phyloP scores from a whole-genome alignment of 805 yeast species.

The Schwanniomyces vanrijiae region DNA sequence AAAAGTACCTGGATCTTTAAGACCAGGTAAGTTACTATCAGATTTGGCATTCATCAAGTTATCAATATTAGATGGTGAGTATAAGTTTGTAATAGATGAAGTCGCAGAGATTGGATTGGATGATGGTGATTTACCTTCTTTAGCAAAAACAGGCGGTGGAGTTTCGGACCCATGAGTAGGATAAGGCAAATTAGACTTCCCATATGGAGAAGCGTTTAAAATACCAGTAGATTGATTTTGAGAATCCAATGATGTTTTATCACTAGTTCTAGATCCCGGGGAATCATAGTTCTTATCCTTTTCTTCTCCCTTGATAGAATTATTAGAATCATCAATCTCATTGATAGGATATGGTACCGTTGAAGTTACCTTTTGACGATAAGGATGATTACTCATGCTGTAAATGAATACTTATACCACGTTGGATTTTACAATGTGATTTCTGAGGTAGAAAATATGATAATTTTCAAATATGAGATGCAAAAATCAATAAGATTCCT shows the following conservation, averaged over 20 bases:
- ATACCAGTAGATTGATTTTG: background rate
- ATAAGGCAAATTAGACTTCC: slow-evolving; percentile 9
- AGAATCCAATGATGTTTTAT: background rate
- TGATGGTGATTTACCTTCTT: slow-evolving; percentile 20
- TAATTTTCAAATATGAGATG: background rate
- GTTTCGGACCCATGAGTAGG: slow-evolving; percentile 20
- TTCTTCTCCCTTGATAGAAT: background rate
- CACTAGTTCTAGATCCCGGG: background rate
- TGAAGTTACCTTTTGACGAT: slow-evolving; percentile 22
- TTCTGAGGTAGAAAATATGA: background rate
- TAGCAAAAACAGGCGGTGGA: slow-evolving; percentile 29
- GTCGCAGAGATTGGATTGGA: slow-evolving; percentile 31
- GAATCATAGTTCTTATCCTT: background rate
- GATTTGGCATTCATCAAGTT: slow-evolving; percentile 18
- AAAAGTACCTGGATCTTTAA: slow-evolving; percentile 11
- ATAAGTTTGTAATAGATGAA: slow-evolving; percentile 33
- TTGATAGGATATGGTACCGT: slow-evolving; percentile 18
- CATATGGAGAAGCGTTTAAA: background rate
- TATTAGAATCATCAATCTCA: slow-evolving; percentile 2
- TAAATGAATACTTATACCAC: background rate
- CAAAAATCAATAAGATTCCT: background rate
- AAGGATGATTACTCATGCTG: slow-evolving; percentile 23
- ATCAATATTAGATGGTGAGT: slow-evolving; percentile 1
- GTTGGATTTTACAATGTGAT: background rate
- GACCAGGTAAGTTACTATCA: slow-evolving; percentile 24